phyloP scores from a whole-genome alignment of 306 rosid species.

The Acacia acuminata region DNA sequence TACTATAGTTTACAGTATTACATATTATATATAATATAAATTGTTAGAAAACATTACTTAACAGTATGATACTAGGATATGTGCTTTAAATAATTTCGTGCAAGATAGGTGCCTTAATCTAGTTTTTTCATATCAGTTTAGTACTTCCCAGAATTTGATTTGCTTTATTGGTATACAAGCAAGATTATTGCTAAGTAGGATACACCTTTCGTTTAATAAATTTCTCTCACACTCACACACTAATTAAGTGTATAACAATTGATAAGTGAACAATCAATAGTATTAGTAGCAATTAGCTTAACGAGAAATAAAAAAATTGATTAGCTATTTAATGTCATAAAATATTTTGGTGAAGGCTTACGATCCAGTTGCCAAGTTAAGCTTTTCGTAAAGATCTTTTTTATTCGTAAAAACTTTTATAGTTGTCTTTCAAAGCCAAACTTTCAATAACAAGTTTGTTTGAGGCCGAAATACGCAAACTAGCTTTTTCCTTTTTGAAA shows the following conservation, averaged over 20 bases:
- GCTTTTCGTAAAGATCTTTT: background rate
- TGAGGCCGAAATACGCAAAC: background rate
- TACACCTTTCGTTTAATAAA: too few relatives aligned
- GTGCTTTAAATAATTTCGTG: background rate
- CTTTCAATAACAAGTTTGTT: background rate
- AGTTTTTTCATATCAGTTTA: background rate
- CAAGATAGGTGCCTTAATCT: background rate
- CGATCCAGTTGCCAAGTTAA: background rate
- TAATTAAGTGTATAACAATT: too few relatives aligned
- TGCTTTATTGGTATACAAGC: background rate
- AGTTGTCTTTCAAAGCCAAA: background rate
- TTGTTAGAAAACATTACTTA: too few relatives aligned
- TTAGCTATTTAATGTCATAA: background rate
- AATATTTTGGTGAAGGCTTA: background rate
- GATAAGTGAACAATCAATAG: background rate
- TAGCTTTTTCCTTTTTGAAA: too few relatives aligned
- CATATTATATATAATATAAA: too few relatives aligned
- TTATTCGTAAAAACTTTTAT: too few relatives aligned
- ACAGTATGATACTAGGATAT: background rate
- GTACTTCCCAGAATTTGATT: too few relatives aligned
- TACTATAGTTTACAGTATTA: too few relatives aligned
- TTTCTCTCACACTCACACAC: too few relatives aligned
- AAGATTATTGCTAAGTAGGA: too few relatives aligned
- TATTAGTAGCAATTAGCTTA: too few relatives aligned
- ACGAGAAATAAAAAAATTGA: too few relatives aligned